A percentile compares a stretch with the other conserved stretches of the same genome.
Evolutionary conservation across 768 basidiomycete genomes (phyloP).

Genomic region (Serendipita sp.): DNA sequence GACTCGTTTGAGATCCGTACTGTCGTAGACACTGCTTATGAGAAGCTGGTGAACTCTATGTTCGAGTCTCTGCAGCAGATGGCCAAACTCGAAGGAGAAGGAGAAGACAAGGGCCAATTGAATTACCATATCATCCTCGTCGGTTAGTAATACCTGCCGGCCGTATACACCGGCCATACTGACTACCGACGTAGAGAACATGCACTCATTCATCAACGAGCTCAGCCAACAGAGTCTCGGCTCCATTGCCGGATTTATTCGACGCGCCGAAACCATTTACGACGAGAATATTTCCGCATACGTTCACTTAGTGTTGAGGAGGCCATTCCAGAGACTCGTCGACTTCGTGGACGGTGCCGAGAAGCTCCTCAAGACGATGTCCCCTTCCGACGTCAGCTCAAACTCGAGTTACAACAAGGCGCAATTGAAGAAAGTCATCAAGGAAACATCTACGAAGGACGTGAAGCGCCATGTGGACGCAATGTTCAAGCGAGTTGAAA

Average conservation of each 20-base stretch:
- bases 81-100: constrained; percentile 87
- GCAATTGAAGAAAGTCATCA: constrained; percentile 66
- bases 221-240: constrained; percentile 52
- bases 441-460: constrained; percentile 78
- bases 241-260: constrained; percentile 45
- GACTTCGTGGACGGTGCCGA: constrained; percentile 93
- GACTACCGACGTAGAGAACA: constrained; percentile 52
- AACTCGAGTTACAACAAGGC: constrained; percentile 63
- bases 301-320: constrained; percentile 68
- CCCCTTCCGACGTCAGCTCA: constrained; percentile 57
- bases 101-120: constrained; percentile 90
- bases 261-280: constrained; percentile 67
- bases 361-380: constrained; percentile 64
- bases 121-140: constrained; percentile 93
- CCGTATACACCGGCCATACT: neutral
- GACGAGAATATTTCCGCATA: constrained; percentile 81
- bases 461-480: constrained; percentile 76
- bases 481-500: constrained; percentile 82
- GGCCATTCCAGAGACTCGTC: constrained; percentile 75
- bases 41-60: constrained; percentile 76
- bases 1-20: constrained; percentile 63
- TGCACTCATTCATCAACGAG: constrained; percentile 85
- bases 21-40: constrained; percentile 69
- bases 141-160: constrained; percentile 34
- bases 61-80: constrained; percentile 89